phyloP scores from a whole-genome alignment of 805 yeast species.

The Starmerella kuoi region DNA sequence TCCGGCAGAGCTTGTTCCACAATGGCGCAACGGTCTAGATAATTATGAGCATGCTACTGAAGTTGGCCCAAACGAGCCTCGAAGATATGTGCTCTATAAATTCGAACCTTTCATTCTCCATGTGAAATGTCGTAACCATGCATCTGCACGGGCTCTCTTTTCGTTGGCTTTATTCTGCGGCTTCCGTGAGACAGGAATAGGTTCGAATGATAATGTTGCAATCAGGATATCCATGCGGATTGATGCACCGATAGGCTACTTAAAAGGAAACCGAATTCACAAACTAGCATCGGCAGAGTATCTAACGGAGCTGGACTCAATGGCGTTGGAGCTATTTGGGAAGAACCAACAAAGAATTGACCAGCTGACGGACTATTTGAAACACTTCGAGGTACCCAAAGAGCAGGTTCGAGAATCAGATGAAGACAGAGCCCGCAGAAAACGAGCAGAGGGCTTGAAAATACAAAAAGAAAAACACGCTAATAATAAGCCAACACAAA shows the following conservation, averaged over 20 bases:
- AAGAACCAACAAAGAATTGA: conserved; percentile 53
- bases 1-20: conserved; percentile 31
- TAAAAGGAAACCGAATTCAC: conserved; percentile 28
- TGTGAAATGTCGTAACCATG: conserved; percentile 57
- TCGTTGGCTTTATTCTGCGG: conserved; percentile 73
- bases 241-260: conserved; percentile 65
- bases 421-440: conserved; percentile 35
- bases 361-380: conserved; percentile 29
- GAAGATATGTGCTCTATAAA: conserved; percentile 59
- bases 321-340: conserved; percentile 50
- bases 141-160: conserved; percentile 48
- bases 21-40: conserved; percentile 25
- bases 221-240: conserved; percentile 59
- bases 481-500: no score
- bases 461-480: neutral
- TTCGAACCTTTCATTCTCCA: conserved; percentile 80
- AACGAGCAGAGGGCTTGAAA: conserved; percentile 11
- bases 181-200: conserved; percentile 77
- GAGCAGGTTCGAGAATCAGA: conserved; percentile 37
- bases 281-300: conserved; percentile 43
- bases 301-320: conserved; percentile 38
- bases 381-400: conserved; percentile 20
- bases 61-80: conserved; percentile 14
- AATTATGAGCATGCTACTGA: conserved; percentile 15
- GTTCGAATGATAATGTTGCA: conserved; percentile 65